Conservation (phyloP, 305 asterid genomes). For the Andrographis paniculata region DNA sequence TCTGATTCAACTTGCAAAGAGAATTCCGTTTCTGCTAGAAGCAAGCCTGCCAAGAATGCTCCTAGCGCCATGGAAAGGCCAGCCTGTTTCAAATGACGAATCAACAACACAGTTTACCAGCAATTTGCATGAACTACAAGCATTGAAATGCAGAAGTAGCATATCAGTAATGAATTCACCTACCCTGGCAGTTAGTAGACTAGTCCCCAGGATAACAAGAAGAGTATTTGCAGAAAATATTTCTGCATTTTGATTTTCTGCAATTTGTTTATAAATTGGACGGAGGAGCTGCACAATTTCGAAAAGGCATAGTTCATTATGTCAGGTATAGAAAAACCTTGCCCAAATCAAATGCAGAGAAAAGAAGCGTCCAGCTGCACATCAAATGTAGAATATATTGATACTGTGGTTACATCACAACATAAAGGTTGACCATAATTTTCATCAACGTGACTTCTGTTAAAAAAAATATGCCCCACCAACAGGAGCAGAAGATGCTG, state of each 20-base stretch:
- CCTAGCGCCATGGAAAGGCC: conserved; percentile 99
- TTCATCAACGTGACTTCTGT: neutral
- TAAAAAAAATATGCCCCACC: conserved; percentile 14
- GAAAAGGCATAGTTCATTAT: conserved; percentile 7
- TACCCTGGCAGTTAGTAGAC: conserved; percentile 99
- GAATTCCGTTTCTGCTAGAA: conserved; percentile 97
- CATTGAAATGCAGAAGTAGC: no score
- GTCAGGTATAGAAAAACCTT: no score
- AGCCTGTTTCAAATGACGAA: conserved; percentile 48
- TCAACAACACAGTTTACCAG: no score
- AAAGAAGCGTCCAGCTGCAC: no score
- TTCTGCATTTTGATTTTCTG: conserved; percentile 98
- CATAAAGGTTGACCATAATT: no score
- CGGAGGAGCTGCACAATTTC: conserved; percentile 72
- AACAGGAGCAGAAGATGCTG: conserved; percentile 19
- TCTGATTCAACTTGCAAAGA: conserved; percentile 99
- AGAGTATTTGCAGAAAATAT: conserved; percentile 95
- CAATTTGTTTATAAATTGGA: conserved; percentile 93
- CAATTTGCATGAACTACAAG: no score
- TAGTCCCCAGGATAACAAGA: conserved; percentile 90
- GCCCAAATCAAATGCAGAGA: no score
- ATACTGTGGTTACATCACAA: no score
- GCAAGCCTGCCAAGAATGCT: conserved; percentile 99
- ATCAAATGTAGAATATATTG: no score
- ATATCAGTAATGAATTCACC: conserved; percentile 15